Evolutionary conservation across 2,329 filamentous ascomycete species (phyloP), one percentile per base, ranked within the genome.

Genomic region (Lizonia empirigonia): DNA sequence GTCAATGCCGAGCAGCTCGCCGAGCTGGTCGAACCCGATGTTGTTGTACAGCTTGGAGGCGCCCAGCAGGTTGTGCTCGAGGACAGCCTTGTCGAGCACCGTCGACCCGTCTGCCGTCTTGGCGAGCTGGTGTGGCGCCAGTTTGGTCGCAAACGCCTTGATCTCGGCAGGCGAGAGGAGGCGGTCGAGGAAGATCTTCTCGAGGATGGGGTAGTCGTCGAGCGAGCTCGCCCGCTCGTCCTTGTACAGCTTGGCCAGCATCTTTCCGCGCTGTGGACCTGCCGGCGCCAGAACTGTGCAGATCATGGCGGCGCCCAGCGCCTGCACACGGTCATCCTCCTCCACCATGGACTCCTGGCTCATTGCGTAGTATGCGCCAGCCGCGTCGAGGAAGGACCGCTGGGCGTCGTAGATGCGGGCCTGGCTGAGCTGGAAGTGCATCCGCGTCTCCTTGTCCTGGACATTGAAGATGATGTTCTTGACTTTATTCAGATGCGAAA

Each of bases 101-200:
- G 94, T 99, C 15, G 88, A 90, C 1, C 94, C 94, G 72, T 99
- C 94, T 0, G 90, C 83, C 0, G 91, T 97, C 56, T 85, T 87
- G 19, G 94, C 94, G 2, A 97, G 85, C 75, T 99, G 94, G 74
- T 99, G 94, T 18, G 90, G 88, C 48, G 85, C 82, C 39, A 99
- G 80, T 42, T 86, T 87, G 62, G 88, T 80, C 0, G 92, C 88
- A 68, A 99, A 99, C 47, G 89, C 86, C 29, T 86, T 85, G 33
- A 97, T 91, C 76, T 99, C 94, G n/a, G 80, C 82, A 0, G 88
- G 85, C 0, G 85, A 84, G 39, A 99, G 80, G 3, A 99, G 80
- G 5, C 92, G 85, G 73, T 97, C 91, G 39, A 97, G 81, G 73
- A 96, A 96, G 85, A 99, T 97, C 79, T 97, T 97, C 78, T 97